A percentile compares a stretch with the other conserved stretches of the same genome.
Evolutionary conservation across 2,329 filamentous ascomycete species (phyloP).

Genomic region (Fusarium torulosum): DNA sequence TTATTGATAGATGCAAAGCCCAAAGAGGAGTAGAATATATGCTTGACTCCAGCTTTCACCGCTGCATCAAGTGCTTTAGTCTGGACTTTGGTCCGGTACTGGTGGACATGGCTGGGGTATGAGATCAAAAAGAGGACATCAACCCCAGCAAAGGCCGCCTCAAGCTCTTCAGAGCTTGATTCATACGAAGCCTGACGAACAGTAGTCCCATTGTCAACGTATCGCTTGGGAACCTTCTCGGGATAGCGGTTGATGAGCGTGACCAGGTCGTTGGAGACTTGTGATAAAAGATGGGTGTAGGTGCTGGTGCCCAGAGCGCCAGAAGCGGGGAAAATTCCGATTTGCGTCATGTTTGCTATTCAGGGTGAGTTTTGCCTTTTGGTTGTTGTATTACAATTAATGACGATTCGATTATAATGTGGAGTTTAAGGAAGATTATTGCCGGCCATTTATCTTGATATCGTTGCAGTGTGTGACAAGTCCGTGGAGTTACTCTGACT

Average conservation of each 20-base stretch:
- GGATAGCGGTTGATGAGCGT: conserved; percentile 33
- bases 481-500: conserved; percentile 25
- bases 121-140: conserved; percentile 34
- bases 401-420: background rate
- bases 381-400: background rate
- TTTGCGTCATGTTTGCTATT: conserved; percentile 12
- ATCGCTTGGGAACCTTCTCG: conserved; percentile 10
- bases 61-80: conserved; percentile 29
- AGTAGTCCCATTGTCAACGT: background rate
- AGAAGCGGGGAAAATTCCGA: conserved; percentile 42
- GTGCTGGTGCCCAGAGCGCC: conserved; percentile 38
- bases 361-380: background rate
- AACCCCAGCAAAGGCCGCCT: conserved; percentile 3
- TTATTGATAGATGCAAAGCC: conserved; percentile 2
- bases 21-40: conserved; percentile 39
- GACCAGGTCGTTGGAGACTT: conserved; percentile 21
- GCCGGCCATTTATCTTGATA: background rate
- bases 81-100: conserved; percentile 26
- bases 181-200: conserved; percentile 34
- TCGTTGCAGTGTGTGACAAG: background rate
- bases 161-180: conserved; percentile 7
- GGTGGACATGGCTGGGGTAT: conserved; percentile 35
- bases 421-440: background rate
- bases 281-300: conserved; percentile 20
- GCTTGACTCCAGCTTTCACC: conserved; percentile 11